Conservation (phyloP, 208 protist species). For the Phytomonas serpens region DNA sequence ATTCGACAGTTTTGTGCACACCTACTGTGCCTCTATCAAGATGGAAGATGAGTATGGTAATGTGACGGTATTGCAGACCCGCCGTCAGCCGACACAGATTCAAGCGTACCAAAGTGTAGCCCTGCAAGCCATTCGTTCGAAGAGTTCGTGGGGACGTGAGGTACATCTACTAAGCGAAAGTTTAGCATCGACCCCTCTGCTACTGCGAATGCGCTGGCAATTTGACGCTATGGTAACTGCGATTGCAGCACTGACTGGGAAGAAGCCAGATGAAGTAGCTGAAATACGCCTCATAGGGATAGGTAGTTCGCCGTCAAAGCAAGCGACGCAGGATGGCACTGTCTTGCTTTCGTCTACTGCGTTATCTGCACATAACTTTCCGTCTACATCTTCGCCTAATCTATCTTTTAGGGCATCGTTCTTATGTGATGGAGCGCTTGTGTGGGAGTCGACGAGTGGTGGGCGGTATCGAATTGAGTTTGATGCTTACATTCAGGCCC, state of each 20-base stretch:
- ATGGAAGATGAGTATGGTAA: slow-evolving; percentile 38
- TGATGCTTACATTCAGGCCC: slow-evolving; percentile 70
- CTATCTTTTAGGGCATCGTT: slow-evolving; percentile 3
- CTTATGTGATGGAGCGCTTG: slow-evolving; percentile 23
- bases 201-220: slow-evolving; percentile 76
- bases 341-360: neutral
- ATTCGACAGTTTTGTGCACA: slow-evolving; percentile 10
- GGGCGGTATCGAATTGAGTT: slow-evolving; percentile 79
- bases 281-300: slow-evolving; percentile 15
- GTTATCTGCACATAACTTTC: neutral
- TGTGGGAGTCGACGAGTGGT: slow-evolving; percentile 51
- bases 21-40: slow-evolving; percentile 23
- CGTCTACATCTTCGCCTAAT: neutral
- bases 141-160: slow-evolving; percentile 20
- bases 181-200: slow-evolving; percentile 34
- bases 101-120: slow-evolving; percentile 48
- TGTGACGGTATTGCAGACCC: slow-evolving; percentile 16
- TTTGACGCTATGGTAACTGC: slow-evolving; percentile 51
- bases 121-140: slow-evolving; percentile 29
- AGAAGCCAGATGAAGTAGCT: slow-evolving; percentile 18
- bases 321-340: neutral
- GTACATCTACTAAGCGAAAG: slow-evolving; percentile 19
- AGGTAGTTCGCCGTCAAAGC: neutral
- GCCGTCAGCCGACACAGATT: slow-evolving; percentile 39
- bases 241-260: slow-evolving; percentile 26